Percentiles rank a stretch among this genome's conserved stretches.
These are phyloP conservation scores for Elsinoe batatas DNA, from an alignment of 2,329 filamentous ascomycete genomes.

Conservation along the genomic window DNA sequence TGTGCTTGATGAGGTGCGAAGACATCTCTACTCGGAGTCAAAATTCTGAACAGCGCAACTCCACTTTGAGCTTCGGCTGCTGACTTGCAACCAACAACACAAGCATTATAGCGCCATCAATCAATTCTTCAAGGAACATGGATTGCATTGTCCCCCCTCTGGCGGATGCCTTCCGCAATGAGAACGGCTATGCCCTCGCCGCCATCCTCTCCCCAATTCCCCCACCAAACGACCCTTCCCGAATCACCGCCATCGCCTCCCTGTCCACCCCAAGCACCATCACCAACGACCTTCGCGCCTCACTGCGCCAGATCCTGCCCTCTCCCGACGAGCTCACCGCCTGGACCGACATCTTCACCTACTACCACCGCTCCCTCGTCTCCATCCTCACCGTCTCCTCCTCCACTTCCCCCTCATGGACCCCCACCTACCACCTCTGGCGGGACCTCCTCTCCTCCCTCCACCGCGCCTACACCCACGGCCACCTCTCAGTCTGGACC, in stretches of 20 bases:
- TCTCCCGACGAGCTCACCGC: slow-evolving; percentile 40
- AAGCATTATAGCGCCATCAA: no score
- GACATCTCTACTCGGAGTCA: no score
- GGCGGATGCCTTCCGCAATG: slow-evolving; percentile 52
- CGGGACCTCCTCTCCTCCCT: slow-evolving; percentile 70
- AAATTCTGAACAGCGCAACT: no score
- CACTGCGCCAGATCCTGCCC: slow-evolving; percentile 52
- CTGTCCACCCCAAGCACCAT: slow-evolving; percentile 58
- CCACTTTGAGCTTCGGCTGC: no score
- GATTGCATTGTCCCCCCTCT: slow-evolving; percentile 66
- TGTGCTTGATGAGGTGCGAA: no score
- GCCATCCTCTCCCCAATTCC: slow-evolving; percentile 63
- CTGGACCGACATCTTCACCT: slow-evolving; percentile 79
- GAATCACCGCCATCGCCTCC: slow-evolving; percentile 60
- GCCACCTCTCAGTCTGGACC: slow-evolving; percentile 77
- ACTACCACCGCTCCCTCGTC: slow-evolving; percentile 74
- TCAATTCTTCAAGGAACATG: slow-evolving; percentile 35
- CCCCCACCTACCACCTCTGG: slow-evolving; percentile 79
- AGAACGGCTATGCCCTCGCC: slow-evolving; percentile 64
- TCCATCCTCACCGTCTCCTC: slow-evolving; percentile 53
- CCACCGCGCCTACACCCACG: slow-evolving; percentile 69
- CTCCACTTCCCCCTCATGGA: slow-evolving; percentile 52
- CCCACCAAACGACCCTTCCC: slow-evolving; percentile 51
- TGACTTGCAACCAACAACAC: no score
- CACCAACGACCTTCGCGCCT: slow-evolving; percentile 60